Base-by-base conservation (phyloP, 2,329 filamentous ascomycete genomes). In the Penicillium sp. region DNA sequence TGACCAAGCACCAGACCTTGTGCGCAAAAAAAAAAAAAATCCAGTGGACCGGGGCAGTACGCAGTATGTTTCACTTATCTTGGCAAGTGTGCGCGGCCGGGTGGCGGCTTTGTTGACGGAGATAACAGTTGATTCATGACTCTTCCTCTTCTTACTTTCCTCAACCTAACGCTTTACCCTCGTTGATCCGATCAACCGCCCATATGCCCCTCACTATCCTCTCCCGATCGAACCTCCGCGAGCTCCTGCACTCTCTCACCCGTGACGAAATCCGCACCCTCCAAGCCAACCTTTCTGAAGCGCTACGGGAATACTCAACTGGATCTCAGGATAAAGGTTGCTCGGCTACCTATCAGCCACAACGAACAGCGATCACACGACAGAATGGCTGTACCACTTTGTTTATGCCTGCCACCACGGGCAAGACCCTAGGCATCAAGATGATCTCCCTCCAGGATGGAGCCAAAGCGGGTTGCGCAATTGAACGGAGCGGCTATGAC, bases 371-470 rank as follows among this genome's bases (percentile, higher is more conserved):
- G 2, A 80, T 89, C 52, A 84, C 83, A 52, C 82, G 84, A 13
- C 81, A 81, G 51, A 81, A 86, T 78, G 86, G 86, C 3, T 80
- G 81, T 31, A 85, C 83, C 1, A 88, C 85, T 3, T 75, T 89
- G 10, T 87, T 89, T 73, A 87, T 89, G 85, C 87, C 87, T 2
- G 85, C 85, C 13, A 85, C 80, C 39, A 84, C 83, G 14, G 81
- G 82, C 29, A 79, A 80, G 41, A 81, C 82, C 3, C 77, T 87
- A 19, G 87, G 86, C 6, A 82, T 89, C 60, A 89, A 89, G 70
- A 84, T 89, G 43, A 82, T 89, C 43, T 86, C 84, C 10, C 70
- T 86, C 14, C 71, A 78, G 31, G 75, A 69, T 63, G 70, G 63
- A 19, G 68, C 50, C 5, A 62, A 62, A 13, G 63, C 69, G 11